A percentile compares a stretch with the other conserved stretches of the same genome.
Evolutionary conservation across 108 stramenopile genomes (phyloP).

Genomic region (Nitzschia inconspicua): DNA sequence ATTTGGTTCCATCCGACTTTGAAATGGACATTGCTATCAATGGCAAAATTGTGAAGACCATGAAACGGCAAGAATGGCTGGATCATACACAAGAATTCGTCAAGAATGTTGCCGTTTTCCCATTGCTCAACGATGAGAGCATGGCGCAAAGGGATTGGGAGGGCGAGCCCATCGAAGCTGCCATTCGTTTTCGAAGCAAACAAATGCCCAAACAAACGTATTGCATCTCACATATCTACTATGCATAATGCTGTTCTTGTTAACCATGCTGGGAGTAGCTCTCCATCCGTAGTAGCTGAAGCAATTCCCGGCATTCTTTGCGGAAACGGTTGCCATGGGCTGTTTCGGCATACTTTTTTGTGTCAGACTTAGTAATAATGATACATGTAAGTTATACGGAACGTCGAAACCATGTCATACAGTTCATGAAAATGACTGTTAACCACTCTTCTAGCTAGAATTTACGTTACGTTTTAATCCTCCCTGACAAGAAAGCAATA

Average conservation of each 20-base stretch:
- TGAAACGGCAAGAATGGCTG: constrained; percentile 26
- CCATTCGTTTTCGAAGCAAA: constrained; percentile 18
- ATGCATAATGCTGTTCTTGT: constrained; percentile 24
- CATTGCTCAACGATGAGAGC: constrained; percentile 14
- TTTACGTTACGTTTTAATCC: no score
- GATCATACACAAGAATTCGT: not conserved
- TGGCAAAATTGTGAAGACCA: constrained; percentile 18
- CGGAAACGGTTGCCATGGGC: no score
- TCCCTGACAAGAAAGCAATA: no score
- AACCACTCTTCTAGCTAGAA: no score
- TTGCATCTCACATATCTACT: constrained; percentile 30
- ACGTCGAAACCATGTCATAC: no score
- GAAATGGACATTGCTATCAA: constrained; percentile 31
- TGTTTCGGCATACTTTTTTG: no score
- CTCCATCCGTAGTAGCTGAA: no score
- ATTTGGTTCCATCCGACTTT: constrained; percentile 11
- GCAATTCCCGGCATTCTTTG: no score
- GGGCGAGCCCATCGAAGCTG: constrained; percentile 23
- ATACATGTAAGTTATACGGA: no score
- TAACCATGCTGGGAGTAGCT: no score
- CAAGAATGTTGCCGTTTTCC: constrained; percentile 27
- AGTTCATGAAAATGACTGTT: no score
- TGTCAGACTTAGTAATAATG: no score
- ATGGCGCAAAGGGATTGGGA: constrained; percentile 31
- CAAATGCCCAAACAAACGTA: not conserved